phyloP scores from a whole-genome alignment of 164 flowering plant species.

The Cinnamomum chago region DNA sequence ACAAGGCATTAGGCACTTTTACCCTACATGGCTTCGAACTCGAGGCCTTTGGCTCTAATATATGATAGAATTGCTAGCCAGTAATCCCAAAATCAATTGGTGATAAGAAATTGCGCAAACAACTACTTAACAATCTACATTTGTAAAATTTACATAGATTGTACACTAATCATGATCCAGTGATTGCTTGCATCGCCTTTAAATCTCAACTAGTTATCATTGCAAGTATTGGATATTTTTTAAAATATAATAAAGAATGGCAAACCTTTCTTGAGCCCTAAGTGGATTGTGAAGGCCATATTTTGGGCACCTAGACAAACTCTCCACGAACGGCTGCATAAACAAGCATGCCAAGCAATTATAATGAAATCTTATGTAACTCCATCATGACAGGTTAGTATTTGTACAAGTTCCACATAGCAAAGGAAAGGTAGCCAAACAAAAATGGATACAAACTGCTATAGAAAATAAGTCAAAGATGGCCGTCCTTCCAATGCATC shows the following conservation, averaged over 20 bases:
- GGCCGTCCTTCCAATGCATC: neutral
- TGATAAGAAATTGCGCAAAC: neutral
- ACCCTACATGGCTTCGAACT: too few species aligned
- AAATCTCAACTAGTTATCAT: neutral
- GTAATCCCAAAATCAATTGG: too few species aligned
- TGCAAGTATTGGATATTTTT: neutral
- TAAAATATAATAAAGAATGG: neutral
- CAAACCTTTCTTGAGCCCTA: conserved; percentile 84
- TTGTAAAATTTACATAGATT: too few species aligned
- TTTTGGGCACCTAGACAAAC: conserved; percentile 89
- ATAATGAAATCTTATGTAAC: neutral
- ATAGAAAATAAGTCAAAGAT: neutral
- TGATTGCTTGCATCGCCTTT: neutral
- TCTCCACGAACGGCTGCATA: conserved; percentile 91
- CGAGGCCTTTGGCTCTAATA: too few species aligned
- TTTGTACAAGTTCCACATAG: neutral
- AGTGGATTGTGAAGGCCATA: conserved; percentile 96
- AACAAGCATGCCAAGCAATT: conserved; percentile 6
- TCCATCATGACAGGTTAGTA: neutral
- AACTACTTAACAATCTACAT: too few species aligned
- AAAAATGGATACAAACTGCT: neutral
- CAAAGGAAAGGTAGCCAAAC: neutral
- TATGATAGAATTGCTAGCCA: too few species aligned
- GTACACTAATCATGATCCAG: neutral
- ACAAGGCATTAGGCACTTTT: too few species aligned